A percentile compares a stretch with the other conserved stretches of the same genome.
phyloP scores from a whole-genome alignment of 257 asterid genomes.

The Nicotiana obtusifolia region DNA sequence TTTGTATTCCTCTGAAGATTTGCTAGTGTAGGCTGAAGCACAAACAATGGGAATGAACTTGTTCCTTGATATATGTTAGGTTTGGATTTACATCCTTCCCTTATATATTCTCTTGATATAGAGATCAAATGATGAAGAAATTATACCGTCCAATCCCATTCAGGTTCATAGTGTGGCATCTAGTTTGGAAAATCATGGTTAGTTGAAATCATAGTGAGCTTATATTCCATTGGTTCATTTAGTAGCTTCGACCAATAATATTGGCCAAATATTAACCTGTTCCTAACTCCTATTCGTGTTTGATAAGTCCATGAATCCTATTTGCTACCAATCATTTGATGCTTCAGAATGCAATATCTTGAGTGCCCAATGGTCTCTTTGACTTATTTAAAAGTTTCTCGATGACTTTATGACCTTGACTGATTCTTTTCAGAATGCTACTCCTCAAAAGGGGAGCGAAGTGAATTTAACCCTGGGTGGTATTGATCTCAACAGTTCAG shows the following conservation, averaged over 20 bases:
- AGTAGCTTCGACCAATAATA: background rate
- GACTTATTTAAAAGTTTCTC: background rate
- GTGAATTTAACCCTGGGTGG: constrained; percentile 98
- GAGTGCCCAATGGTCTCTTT: background rate
- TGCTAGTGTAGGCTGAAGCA: background rate
- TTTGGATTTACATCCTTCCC: background rate
- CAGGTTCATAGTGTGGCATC: background rate
- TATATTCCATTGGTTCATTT: background rate
- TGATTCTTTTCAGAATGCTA: constrained; percentile 46
- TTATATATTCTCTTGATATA: background rate
- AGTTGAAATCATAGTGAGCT: background rate
- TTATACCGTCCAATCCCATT: background rate
- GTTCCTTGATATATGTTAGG: background rate
- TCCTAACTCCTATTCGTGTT: background rate
- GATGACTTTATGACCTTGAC: background rate
- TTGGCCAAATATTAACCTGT: background rate
- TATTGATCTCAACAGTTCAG: constrained; percentile 99
- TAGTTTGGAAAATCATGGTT: background rate
- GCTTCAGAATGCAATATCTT: background rate
- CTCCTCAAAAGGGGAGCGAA: constrained; percentile 76
- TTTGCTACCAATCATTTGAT: background rate
- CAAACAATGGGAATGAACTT: background rate
- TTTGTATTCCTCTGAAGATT: background rate
- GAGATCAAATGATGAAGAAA: background rate
- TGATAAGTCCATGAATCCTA: background rate